Percentiles rank a stretch among this genome's conserved stretches.
Conservation (phyloP, 495 filamentous ascomycete genomes). For the Beverwykella pulmonaria region DNA sequence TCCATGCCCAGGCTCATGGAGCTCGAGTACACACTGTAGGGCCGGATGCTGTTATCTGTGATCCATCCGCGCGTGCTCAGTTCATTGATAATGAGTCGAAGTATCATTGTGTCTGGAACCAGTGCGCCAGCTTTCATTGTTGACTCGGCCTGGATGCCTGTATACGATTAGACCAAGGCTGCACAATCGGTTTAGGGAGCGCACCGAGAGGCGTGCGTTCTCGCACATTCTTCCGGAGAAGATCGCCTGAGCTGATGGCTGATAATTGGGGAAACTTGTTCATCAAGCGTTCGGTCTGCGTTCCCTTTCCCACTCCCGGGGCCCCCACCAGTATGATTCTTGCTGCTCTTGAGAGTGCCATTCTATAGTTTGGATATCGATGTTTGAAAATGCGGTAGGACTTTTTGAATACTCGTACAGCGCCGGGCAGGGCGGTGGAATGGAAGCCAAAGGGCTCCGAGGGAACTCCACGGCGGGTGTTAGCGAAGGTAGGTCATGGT, state of each 20-base stretch:
- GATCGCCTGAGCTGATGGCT: slow-evolving; percentile 89
- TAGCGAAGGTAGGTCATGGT: slow-evolving; percentile 29
- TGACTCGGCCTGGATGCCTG: slow-evolving; percentile 85
- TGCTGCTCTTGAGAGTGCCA: slow-evolving; percentile 60
- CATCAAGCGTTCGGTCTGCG: slow-evolving; percentile 86
- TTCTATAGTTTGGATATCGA: slow-evolving; percentile 11
- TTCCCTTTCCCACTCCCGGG: slow-evolving; percentile 93
- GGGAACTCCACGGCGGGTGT: slow-evolving; percentile 9
- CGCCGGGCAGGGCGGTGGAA: slow-evolving; percentile 17
- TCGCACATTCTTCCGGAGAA: slow-evolving; percentile 84
- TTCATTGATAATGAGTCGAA: slow-evolving; percentile 87
- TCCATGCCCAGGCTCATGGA: slow-evolving; percentile 27
- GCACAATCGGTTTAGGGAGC: slow-evolving; percentile 26
- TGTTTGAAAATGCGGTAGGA: slow-evolving; percentile 1
- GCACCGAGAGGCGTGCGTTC: slow-evolving; percentile 81
- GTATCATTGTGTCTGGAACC: slow-evolving; percentile 86
- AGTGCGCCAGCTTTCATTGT: slow-evolving; percentile 82
- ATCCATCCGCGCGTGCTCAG: slow-evolving; percentile 84
- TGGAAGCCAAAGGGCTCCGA: slow-evolving; percentile 28
- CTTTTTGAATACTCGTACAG: not conserved
- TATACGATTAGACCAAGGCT: slow-evolving; percentile 10
- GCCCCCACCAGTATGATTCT: slow-evolving; percentile 94
- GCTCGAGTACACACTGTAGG: slow-evolving; percentile 44
- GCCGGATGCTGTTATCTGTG: slow-evolving; percentile 45
- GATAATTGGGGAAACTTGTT: slow-evolving; percentile 84